phyloP scores from a whole-genome alignment of 202 grass and related monocot genomes.

The Cymbopogon flexuosus region DNA sequence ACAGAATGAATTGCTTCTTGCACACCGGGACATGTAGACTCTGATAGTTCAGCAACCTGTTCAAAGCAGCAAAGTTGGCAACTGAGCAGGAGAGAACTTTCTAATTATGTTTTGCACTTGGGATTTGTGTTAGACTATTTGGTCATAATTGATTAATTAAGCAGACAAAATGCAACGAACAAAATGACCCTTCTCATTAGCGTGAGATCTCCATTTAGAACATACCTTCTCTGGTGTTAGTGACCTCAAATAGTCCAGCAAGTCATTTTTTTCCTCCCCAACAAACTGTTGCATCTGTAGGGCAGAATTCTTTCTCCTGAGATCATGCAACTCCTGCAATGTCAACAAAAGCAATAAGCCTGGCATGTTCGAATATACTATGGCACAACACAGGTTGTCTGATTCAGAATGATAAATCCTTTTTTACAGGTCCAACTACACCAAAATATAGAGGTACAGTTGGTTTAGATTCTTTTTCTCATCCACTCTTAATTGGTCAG shows the following conservation, averaged over 20 bases:
- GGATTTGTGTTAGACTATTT: background rate
- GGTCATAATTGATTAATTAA: background rate
- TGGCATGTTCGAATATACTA: no score
- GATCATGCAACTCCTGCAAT: constrained; percentile 64
- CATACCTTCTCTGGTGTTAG: constrained; percentile 84
- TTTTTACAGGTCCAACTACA: background rate
- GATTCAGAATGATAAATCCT: no score
- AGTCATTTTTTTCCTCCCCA: constrained; percentile 89
- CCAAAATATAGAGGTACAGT: background rate
- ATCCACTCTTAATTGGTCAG: background rate
- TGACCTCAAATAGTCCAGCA: constrained; percentile 95
- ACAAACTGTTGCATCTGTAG: constrained; percentile 93
- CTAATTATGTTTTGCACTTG: background rate
- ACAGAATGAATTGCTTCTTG: constrained; percentile 84
- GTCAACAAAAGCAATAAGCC: constrained; percentile 19
- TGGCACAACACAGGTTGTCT: no score
- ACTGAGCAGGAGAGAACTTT: background rate
- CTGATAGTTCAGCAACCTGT: constrained; percentile 90
- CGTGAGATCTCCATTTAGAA: background rate
- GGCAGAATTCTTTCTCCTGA: constrained; percentile 83
- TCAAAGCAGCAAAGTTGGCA: constrained; percentile 24
- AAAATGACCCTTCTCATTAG: background rate
- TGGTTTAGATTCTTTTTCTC: background rate
- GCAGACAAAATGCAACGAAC: background rate
- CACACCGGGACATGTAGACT: constrained; percentile 65